Evolutionary conservation across 2,329 filamentous ascomycete genomes (phyloP).

Genomic region (Ceratocystis eucalypticola): DNA sequence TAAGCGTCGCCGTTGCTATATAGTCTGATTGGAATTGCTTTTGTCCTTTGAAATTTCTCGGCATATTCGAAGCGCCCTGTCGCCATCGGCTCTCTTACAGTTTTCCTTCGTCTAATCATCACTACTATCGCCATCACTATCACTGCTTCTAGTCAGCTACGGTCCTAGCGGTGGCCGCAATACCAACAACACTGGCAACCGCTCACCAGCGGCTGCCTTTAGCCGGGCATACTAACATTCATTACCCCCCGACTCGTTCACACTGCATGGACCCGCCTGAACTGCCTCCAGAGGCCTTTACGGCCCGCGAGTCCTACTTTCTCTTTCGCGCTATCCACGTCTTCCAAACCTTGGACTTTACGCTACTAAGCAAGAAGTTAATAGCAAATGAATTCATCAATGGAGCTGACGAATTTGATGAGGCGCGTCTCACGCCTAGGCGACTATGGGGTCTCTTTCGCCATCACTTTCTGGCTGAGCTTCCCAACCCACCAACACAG

Average conservation of each 20-base stretch:
- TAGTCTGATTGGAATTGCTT: neutral
- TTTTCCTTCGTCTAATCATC: neutral
- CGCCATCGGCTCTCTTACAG: neutral
- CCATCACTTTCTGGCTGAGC: slow-evolving; percentile 60
- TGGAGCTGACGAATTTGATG: slow-evolving; percentile 57
- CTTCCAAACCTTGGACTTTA: slow-evolving; percentile 51
- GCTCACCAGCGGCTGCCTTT: slow-evolving; percentile 3
- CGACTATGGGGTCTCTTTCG: slow-evolving; percentile 68
- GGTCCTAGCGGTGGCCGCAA: neutral
- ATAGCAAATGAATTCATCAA: slow-evolving; percentile 60
- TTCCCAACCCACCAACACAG: slow-evolving; percentile 24
- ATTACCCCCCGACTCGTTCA: neutral
- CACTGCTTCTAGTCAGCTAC: neutral
- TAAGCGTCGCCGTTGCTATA: neutral
- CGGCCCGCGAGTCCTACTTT: slow-evolving; percentile 72
- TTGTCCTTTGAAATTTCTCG: no score
- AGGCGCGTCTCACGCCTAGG: slow-evolving; percentile 59
- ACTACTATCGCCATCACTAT: neutral
- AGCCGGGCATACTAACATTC: slow-evolving; percentile 4
- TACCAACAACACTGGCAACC: slow-evolving; percentile 6
- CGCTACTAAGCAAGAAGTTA: slow-evolving; percentile 59
- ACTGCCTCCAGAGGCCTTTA: slow-evolving; percentile 40
- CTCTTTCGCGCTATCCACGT: slow-evolving; percentile 72
- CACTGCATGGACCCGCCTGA: slow-evolving; percentile 19
- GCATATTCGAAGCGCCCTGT: no score